These are phyloP conservation scores for Cryphonectria parasitica DNA, from an alignment of 2,329 filamentous ascomycete species.

Conservation along the genomic window DNA sequence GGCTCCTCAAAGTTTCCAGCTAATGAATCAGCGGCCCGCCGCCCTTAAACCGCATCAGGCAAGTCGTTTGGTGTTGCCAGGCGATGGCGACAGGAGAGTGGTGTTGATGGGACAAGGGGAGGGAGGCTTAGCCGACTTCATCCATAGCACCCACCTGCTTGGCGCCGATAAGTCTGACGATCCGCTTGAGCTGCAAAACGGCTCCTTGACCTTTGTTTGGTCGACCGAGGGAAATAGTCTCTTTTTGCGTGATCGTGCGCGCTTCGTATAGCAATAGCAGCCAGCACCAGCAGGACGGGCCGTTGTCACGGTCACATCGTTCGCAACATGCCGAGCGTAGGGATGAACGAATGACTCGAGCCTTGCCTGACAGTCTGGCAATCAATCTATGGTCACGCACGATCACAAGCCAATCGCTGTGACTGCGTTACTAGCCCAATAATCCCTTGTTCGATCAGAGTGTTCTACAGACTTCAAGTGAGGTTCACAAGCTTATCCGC, in stretches of 20 bases:
- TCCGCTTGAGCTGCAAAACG: not conserved
- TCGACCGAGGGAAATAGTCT: not conserved
- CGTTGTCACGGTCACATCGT: not conserved
- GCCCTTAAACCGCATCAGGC: not conserved
- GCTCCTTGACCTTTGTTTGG: slow-evolving; percentile 3
- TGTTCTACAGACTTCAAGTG: not conserved
- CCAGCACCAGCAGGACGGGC: not conserved
- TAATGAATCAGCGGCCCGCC: not conserved
- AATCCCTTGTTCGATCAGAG: not conserved
- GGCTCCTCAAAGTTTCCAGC: slow-evolving; percentile 2
- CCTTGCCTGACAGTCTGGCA: not conserved
- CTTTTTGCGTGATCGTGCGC: not conserved
- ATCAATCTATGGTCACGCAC: not conserved
- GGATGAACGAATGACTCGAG: not conserved
- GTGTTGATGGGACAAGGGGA: not conserved
- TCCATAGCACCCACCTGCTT: not conserved
- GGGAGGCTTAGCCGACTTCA: not conserved
- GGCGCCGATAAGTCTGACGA: not conserved
- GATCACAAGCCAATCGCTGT: not conserved
- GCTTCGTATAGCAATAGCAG: not conserved
- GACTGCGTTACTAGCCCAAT: not conserved
- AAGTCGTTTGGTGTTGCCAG: not conserved
- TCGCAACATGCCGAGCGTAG: not conserved
- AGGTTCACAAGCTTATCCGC: not conserved
- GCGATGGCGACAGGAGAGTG: not conserved